Conservation (phyloP, 495 filamentous ascomycete species). For the Jackrogersella minutella region DNA sequence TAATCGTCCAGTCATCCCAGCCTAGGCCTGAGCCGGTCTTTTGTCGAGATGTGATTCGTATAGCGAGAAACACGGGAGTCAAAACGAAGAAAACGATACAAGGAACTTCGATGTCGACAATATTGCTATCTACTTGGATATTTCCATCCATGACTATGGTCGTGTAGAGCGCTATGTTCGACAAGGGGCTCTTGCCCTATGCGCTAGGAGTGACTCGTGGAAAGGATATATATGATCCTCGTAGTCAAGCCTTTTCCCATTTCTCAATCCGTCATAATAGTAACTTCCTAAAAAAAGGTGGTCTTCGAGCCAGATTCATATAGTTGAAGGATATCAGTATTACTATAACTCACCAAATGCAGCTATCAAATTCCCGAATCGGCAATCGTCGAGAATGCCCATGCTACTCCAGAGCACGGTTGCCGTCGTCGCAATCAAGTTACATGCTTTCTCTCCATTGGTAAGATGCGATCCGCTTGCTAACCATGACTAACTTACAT, state of each 20-base stretch:
- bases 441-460: conserved; percentile 1
- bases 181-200: neutral
- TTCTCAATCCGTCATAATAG: conserved; percentile 8
- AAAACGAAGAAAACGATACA: conserved; percentile 48
- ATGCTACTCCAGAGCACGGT: neutral
- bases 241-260: neutral
- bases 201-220: neutral
- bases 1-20: conserved; percentile 48
- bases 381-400: conserved; percentile 5
- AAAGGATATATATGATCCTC: conserved; percentile 13
- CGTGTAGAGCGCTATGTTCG: neutral
- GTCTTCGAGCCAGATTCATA: neutral
- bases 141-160: conserved; percentile 25
- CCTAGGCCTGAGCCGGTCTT: conserved; percentile 45
- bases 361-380: conserved; percentile 9
- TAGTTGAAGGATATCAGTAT: conserved; percentile 2
- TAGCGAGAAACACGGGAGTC: conserved; percentile 41
- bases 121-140: conserved; percentile 37
- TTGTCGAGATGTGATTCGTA: conserved; percentile 45
- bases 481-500: conserved; percentile 6
- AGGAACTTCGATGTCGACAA: conserved; percentile 44
- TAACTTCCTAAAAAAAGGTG: conserved; percentile 22
- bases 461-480: neutral
- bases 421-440: conserved; percentile 2
- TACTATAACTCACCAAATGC: conserved; percentile 24